These are phyloP conservation scores for Neoconidiobolus thromboides DNA, from an alignment of 371 early-diverging fungal species.

Conservation along the genomic window DNA sequence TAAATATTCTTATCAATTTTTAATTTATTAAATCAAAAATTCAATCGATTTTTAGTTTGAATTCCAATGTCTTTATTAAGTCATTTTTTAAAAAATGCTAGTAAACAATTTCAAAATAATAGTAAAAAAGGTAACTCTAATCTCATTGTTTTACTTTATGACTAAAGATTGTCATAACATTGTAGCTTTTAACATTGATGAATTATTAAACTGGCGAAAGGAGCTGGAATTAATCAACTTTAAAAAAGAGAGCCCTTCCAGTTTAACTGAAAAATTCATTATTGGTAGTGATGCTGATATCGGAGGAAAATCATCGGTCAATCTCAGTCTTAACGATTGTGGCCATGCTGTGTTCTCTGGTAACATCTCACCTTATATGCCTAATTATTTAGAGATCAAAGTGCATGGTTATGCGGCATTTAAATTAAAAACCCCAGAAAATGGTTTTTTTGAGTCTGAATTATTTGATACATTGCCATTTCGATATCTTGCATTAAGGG, in stretches of 20 bases:
- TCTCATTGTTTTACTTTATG: too few species aligned
- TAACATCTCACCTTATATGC: constrained; percentile 52
- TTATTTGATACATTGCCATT: constrained; percentile 69
- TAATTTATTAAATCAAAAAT: too few species aligned
- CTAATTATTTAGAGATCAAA: constrained; percentile 44
- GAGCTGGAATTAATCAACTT: constrained; percentile 45
- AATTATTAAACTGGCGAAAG: constrained; percentile 32
- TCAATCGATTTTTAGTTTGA: too few species aligned
- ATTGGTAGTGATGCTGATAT: constrained; percentile 82
- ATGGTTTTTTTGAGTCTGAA: constrained; percentile 49
- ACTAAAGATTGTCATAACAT: too few species aligned
- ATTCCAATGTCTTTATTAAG: too few species aligned
- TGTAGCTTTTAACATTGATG: constrained; percentile 20
- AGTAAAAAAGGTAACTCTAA: too few species aligned
- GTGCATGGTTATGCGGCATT: constrained; percentile 83
- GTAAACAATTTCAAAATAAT: too few species aligned
- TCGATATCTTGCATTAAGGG: constrained; percentile 63
- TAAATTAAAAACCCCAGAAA: constrained; percentile 40
- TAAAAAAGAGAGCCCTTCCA: constrained; percentile 29
- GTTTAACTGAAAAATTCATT: constrained; percentile 31
- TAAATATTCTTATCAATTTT: too few species aligned
- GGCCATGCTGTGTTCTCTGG: constrained; percentile 50
- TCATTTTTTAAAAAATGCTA: too few species aligned
- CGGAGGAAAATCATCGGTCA: constrained; percentile 29
- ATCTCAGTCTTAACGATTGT: not conserved